Evolutionary conservation across 2,329 filamentous ascomycete genomes (phyloP), one percentile per base, ranked within the genome.

Genomic region (Mollisia scopiformis): DNA sequence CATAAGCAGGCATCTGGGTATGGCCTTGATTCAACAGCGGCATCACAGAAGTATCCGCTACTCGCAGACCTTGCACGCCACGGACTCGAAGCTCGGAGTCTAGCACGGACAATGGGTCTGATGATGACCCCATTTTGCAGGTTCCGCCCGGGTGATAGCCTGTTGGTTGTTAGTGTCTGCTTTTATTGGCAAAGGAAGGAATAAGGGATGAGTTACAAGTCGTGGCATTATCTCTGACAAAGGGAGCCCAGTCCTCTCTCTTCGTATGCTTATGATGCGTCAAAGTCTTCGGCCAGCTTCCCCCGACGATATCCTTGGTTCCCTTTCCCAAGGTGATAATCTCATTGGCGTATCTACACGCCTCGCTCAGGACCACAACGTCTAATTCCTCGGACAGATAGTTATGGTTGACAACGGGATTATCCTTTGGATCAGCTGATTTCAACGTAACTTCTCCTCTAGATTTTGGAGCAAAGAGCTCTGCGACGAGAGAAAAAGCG

Each of bases 331-430:
- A 74, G 70, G 80, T 82, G 27, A 87, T 78, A 62, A 88, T 83
- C 71, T 88, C 85, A 64, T 88, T 87, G 0, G 78, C 84, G 50
- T 82, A 83, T 1, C 78, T 77, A 49, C 84, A 87, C 0, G 81
- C 86, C 68, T 88, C 86, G 2, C 77, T 81, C 56, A 88, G 69
- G 6, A 88, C 83, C 19, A 87, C 75, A 41, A 87, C 68, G 63
- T 88, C 86, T 10, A 87, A 72, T 5, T 82, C 80, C 63, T 88
- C 79, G 1, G 77, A 79, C 2, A 88, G 74, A 62, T 86, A 88
- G 58, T 82, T 82, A 66, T 84, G 84, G 68, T 88, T 80, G 0
- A 87, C 82, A 0, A 83, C 71, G 0, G 85, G 85, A n/a, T 81
- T 80, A 1, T 80, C 78, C 2, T 73, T 69, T 0, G 84, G 76